Percentiles rank a stretch among this genome's conserved stretches.
Evolutionary conservation across 306 rosid genomes (phyloP).

Genomic region (Casuarina cunninghamiana): DNA sequence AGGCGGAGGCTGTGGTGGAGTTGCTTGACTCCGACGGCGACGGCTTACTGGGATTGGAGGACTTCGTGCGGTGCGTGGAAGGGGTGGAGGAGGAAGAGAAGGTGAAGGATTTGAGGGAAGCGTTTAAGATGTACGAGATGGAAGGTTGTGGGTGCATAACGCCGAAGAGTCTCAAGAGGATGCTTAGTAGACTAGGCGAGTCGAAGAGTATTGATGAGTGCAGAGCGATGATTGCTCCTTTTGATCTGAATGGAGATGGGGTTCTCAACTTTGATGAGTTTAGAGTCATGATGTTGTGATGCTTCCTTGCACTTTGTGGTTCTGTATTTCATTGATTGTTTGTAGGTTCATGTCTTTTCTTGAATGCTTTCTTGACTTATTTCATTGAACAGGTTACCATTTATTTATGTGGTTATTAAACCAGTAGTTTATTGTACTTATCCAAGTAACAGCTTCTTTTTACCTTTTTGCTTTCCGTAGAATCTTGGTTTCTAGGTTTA

Average conservation of each 20-base stretch:
- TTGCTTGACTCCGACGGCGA: conserved; percentile 57
- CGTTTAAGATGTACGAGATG: conserved; percentile 80
- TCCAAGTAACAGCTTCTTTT: too few species aligned
- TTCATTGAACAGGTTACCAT: too few species aligned
- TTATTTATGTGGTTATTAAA: too few species aligned
- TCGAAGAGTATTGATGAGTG: conserved; percentile 61
- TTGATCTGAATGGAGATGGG: conserved; percentile 87
- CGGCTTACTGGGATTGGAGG: conserved; percentile 60
- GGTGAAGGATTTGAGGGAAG: conserved; percentile 54
- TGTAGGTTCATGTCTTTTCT: too few species aligned
- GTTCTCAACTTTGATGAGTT: conserved; percentile 79
- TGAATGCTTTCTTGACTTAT: neutral
- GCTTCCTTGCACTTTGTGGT: neutral
- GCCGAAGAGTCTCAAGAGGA: conserved; percentile 66
- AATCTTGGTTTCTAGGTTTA: too few species aligned
- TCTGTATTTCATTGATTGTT: neutral
- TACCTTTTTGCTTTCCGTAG: too few species aligned
- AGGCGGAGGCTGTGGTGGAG: conserved; percentile 48
- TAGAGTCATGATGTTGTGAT: conserved; percentile 68
- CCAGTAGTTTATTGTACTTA: too few species aligned
- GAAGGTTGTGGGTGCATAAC: conserved; percentile 73
- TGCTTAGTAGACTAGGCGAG: conserved; percentile 71
- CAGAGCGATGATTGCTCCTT: conserved; percentile 53
- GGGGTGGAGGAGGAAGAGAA: conserved; percentile 74
- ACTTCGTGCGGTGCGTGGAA: conserved; percentile 69